These are phyloP conservation scores for Suillus americanus DNA, from an alignment of 768 basidiomycete species.

Conservation along the genomic window DNA sequence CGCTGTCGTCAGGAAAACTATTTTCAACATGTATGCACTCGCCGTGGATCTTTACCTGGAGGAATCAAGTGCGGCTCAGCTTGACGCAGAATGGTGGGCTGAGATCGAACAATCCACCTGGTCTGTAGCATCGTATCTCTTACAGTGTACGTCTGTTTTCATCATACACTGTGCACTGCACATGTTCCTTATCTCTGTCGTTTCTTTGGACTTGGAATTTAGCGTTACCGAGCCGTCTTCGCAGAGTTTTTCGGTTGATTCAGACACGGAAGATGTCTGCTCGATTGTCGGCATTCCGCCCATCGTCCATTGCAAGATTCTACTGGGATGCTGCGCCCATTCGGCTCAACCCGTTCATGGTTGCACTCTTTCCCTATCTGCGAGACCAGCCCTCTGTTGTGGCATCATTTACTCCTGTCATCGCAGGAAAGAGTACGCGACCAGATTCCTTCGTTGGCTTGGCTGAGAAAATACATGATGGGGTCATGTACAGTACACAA, in stretches of 20 bases:
- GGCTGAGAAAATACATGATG: constrained; percentile 10
- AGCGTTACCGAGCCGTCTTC: constrained; percentile 29
- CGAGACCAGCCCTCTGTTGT: constrained; percentile 29
- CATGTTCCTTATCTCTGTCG: constrained; percentile 2
- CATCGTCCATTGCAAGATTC: constrained; percentile 46
- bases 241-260: constrained; percentile 40
- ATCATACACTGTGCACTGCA: neutral
- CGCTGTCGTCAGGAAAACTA: constrained; percentile 48
- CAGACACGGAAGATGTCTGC: constrained; percentile 46
- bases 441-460: constrained; percentile 11
- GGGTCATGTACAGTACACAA: constrained; percentile 14
- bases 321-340: constrained; percentile 46
- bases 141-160: constrained; percentile 64
- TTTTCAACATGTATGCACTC: constrained; percentile 61
- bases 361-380: constrained; percentile 69
- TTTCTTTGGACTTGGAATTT: neutral
- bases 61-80: constrained; percentile 69
- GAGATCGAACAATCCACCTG: constrained; percentile 60
- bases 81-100: constrained; percentile 86
- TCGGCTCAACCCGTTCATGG: constrained; percentile 51
- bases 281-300: constrained; percentile 44
- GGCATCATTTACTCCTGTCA: constrained; percentile 14
- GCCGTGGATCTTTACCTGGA: constrained; percentile 62
- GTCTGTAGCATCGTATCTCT: constrained; percentile 60
- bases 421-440: constrained; percentile 6